Conservation (phyloP, 768 basidiomycete genomes). For the Lactarius deliciosus region DNA sequence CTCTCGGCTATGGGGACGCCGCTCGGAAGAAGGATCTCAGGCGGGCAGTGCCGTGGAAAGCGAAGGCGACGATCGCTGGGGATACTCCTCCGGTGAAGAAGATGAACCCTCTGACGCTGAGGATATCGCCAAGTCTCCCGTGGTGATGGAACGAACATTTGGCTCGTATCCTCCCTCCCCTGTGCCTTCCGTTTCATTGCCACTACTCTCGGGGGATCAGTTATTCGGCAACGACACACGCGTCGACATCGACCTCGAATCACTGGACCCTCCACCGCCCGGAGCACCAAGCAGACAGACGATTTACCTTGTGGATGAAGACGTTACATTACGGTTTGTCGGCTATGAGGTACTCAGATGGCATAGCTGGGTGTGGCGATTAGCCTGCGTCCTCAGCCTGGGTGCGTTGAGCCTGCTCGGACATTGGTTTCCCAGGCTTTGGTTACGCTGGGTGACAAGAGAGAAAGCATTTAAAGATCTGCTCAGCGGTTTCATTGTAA, state of each 20-base stretch:
- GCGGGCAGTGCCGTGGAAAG: slow-evolving; percentile 53
- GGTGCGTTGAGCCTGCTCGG: slow-evolving; percentile 80
- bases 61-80: slow-evolving; percentile 75
- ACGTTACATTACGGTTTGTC: slow-evolving; percentile 80
- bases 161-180: slow-evolving; percentile 72
- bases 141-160: slow-evolving; percentile 62
- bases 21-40: slow-evolving; percentile 60
- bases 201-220: slow-evolving; percentile 70
- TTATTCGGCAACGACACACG: slow-evolving; percentile 83
- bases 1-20: slow-evolving; percentile 48
- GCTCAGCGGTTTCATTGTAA: slow-evolving; percentile 72
- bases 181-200: slow-evolving; percentile 49
- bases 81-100: slow-evolving; percentile 85
- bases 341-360: slow-evolving; percentile 72
- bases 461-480: slow-evolving; percentile 81
- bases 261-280: slow-evolving; percentile 67
- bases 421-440: slow-evolving; percentile 90
- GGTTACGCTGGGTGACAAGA: slow-evolving; percentile 83
- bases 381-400: slow-evolving; percentile 61
- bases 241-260: slow-evolving; percentile 72
- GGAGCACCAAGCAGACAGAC: slow-evolving; percentile 86
- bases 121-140: slow-evolving; percentile 39
- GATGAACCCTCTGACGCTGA: slow-evolving; percentile 52
- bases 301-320: slow-evolving; percentile 86
- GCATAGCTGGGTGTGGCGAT: slow-evolving; percentile 68